Evolutionary conservation across 148 eudicot species (phyloP), one percentile per base, ranked within the genome.

Genomic region (Nepenthes mirabilis): DNA sequence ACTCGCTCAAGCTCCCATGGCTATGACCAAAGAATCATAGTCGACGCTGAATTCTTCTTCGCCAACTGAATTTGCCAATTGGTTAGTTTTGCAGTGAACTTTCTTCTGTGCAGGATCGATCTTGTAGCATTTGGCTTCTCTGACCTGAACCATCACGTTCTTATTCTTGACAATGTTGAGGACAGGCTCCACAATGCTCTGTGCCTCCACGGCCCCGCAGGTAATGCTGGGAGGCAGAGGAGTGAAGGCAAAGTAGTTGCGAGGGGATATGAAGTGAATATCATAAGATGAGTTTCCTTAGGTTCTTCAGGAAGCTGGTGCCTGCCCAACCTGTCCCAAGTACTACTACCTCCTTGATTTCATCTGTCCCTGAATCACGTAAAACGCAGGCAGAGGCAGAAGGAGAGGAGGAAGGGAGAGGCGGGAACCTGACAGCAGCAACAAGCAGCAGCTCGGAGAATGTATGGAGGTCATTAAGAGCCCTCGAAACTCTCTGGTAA

Each of bases 191-290:
- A 82, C 86, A 66, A 84, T 67, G 59, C 90, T 82, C 49, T 87
- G 84, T 55, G 82, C 66, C 72, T 84, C 90, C 34, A 84, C 90
- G 36, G 90, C 79, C 33, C 90, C 90, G 70, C 59, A 47, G 6
- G 90, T 82, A 56, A 84, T 87, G 55, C 84, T 79, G 2, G 90
- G 90, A 32, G 82, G 80, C 61, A 84, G 74, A 9, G 87, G 90
- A 2, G 90, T 84, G 77, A 84, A 84, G 37, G 90, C 82, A 68
- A 84, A 84, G 81, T 82, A 84, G 62, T 84, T 84, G 12, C 90
- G 78, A 34, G 90, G 90, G 54, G 87, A 82, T 60, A 84, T 79
- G 51, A 84, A 79, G 50, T 84, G 79, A 57, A 84, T 75, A 37
- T 82, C 87, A 47, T 77, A 84, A 0, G 66, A 52, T 1, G 66